Evolutionary conservation across 352 stramenopile genomes (phyloP), one percentile per base, ranked within the genome.

Genomic region (Phytopythium kandeliae): DNA sequence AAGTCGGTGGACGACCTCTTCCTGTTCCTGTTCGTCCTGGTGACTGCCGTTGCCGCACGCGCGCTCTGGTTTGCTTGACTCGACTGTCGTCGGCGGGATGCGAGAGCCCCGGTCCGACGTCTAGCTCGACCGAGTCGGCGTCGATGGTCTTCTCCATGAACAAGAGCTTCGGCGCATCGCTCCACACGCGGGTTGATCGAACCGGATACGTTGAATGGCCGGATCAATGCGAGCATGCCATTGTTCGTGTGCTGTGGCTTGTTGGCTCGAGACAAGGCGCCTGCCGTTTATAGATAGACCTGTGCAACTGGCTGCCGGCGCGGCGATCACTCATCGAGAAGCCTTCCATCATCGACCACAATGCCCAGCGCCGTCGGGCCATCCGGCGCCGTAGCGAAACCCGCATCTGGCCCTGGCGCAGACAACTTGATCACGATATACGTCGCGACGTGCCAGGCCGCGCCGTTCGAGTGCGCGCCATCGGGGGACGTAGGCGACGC

Each of bases 1-100:
- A 88, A 90, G 63, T 74, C 71, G 42, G 46, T 85, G 25, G 78
- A 90, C 58, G 78, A 90, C 46, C 63, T 86, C 24, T 86, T 86
- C 44, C 65, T 90, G 48, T 90, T 90, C 52, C 63, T 90, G 47
- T 90, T 84, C 58, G 63, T 57, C 37, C 59, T 90, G 10, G 62
- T 90, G 21, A 26, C 87, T 40, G 57, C 58, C 10, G 58, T 85
- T 38, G 69, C 76, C 19, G 52, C 65, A 5, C 74, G 75, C 28
- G 67, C 64, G 21, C 67, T 81, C 53, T 83, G 69, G 67, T 19
- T 64, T 24, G 54, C 57, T 51, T 67, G 42, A 51, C n/a, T n/a
- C n/a, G 3, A 6, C 3, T 21, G 8, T 15, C 35, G 3, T 6
- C n/a, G n/a, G n/a, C n/a, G n/a, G n/a, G n/a, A 13, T 21, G 34